Evolutionary conservation across 176 grass and related monocot genomes (phyloP).

Genomic region (Raddia guianensis): DNA sequence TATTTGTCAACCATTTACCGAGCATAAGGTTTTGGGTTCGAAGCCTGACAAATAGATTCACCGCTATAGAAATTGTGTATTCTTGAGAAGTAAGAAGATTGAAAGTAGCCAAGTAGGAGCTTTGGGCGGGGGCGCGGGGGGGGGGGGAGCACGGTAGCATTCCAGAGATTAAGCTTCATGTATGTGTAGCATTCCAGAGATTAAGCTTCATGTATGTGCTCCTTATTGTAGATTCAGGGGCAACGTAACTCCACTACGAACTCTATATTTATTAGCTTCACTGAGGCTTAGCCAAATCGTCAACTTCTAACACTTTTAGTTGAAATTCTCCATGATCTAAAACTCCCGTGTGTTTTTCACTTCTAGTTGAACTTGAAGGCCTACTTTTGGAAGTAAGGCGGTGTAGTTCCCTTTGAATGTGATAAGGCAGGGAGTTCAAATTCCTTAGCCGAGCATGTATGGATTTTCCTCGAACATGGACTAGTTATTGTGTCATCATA

Average conservation of each 20-base stretch:
- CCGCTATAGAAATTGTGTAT: not conserved
- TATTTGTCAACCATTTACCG: not conserved
- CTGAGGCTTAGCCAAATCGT: not conserved
- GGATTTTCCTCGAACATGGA: no score
- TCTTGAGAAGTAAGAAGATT: not conserved
- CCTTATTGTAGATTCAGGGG: not conserved
- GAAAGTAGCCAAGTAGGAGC: no score
- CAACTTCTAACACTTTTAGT: not conserved
- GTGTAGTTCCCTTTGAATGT: not conserved
- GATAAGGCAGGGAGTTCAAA: no score
- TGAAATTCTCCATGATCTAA: not conserved
- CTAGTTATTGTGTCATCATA: not conserved
- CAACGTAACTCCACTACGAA: not conserved
- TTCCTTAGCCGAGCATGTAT: no score
- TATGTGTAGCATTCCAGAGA: no score
- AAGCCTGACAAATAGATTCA: not conserved
- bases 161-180: no score
- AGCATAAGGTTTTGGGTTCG: conserved; percentile 9
- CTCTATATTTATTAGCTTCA: not conserved
- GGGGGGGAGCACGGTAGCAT: no score
- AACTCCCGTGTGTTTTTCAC: not conserved
- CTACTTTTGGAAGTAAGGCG: not conserved
- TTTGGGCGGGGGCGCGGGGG: no score
- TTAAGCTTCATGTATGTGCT: not conserved
- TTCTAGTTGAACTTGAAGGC: not conserved